Base-by-base conservation (phyloP, 2,329 filamentous ascomycete species). In the Gaeumannomyces tritici region DNA sequence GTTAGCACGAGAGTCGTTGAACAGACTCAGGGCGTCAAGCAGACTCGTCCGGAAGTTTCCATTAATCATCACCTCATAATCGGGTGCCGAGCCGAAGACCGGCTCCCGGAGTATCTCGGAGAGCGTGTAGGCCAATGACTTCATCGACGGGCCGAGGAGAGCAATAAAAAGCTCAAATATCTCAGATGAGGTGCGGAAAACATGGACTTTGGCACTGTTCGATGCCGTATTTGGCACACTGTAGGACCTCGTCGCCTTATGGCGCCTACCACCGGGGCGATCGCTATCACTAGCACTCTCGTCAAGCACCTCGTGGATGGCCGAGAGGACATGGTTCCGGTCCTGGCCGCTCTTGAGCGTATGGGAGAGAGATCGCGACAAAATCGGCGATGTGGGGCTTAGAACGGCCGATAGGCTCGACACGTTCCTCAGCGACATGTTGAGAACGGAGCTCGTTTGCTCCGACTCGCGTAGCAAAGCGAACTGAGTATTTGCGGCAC, bases 81-180 rank as follows among this genome's bases (percentile, higher is more conserved):
- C 80, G 0, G 89, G 85, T 1, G 83, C 81, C 15, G 84, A 77
- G 6, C 86, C 86, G 73, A 96, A 98, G 0, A 93, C 91, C 1
- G 96, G 82, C 65, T 96, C 92, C 61, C 91, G 88, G 9, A 99
- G 83, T 12, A 96, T 92, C 71, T 96, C 89, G 13, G 91, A 91
- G 54, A 99, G 76, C 0, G 95, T 98, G 69, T 89, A 95, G 3
- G 91, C 91, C n/a, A 99, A 77, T 0, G 93, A 97, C 73, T 96
- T 96, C 87, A 97, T 96, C 0, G 93, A 95, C 1, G 95, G 95
- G 0, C 95, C 95, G 27, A 99, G 79, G 67, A 95, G 86, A 26
- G 83, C 80, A 64, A 99, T 96, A 73, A 98, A 99, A 6, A 93
- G 81, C 13, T 91, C 87, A 71, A 98, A 98, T 66, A 98, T 96